Base-by-base conservation (phyloP, 2,329 filamentous ascomycete species). In the Ilyonectria mors-panacis region DNA sequence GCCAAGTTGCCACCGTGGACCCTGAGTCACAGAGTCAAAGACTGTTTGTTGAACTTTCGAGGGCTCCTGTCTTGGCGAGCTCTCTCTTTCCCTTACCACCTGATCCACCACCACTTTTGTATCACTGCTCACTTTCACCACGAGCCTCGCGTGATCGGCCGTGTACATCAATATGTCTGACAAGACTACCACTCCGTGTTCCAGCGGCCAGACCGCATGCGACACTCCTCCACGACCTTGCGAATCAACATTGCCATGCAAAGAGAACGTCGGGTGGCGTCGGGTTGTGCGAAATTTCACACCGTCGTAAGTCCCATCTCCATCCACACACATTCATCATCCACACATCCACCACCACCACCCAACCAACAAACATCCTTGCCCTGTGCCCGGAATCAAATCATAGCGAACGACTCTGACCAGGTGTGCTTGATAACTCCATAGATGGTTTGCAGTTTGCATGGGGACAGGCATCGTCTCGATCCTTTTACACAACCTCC, bases 391-490 rank as follows among this genome's bases (percentile, higher is more conserved):
- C 12, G 17, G n/a, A 19, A 23, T 35, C 50, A 13, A 33, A 19
- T 44, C 12, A 19, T 48, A 10, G 55, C 26, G 28, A 63, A 26
- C 35, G 10, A 12, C 45, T 33, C 59, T 68, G 54, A 72, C 54
- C 64, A 28, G n/a, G 26, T 35, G 33, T 6, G 37, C 13, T 39
- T 51, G 35, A 30, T 35, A 35, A 21, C 50, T 17, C 39, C 33
- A 7, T 37, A 83, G 86, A 76, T 90, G 88, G 88, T 90, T 89
- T 75, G 81, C 85, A 3, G 84, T 86, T 35, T 89, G 84, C 48
- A 90, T 93, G 90, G 91, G 91, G 30, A 93, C 91, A 0, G 91
- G 91, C 21, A 88, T 93, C 44, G 87, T 91, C 9, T 87, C 88
- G 2, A 85, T 92, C 44, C 81, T 93, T 21, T 83, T 93, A 19